Evolutionary conservation across 2,329 filamentous ascomycete genomes (phyloP).

Genomic region (Dryadomyces sulphureus): DNA sequence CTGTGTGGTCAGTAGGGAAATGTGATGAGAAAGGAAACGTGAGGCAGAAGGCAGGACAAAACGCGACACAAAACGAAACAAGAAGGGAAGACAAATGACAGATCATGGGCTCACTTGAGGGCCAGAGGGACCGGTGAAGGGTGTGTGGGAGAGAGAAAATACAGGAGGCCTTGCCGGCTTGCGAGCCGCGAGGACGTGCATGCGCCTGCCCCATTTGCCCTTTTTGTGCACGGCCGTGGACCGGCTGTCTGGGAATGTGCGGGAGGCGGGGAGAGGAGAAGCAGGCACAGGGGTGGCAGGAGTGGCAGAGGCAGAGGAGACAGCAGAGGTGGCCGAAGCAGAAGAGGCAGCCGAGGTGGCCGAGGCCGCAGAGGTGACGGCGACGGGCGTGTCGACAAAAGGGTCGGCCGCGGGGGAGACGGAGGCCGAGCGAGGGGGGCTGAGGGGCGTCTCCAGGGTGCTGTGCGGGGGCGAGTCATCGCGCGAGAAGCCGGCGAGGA

Average conservation of each 20-base stretch:
- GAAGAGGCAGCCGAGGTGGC: not conserved
- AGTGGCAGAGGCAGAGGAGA: not conserved
- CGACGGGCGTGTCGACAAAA: too few species aligned
- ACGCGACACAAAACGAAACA: not conserved
- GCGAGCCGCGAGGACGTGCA: not conserved
- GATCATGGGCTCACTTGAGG: not conserved
- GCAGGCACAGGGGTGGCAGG: too few species aligned
- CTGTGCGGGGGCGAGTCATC: too few species aligned
- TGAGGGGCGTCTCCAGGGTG: too few species aligned
- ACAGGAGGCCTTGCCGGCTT: not conserved
- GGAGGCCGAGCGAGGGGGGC: too few species aligned
- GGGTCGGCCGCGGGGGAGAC: not conserved
- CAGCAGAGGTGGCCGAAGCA: not conserved
- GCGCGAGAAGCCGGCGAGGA: not conserved
- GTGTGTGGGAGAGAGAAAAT: not conserved
- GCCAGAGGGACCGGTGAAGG: not conserved
- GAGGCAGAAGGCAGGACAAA: not conserved
- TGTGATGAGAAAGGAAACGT: too few species aligned
- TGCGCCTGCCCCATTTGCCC: not conserved
- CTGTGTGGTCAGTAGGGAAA: slow-evolving; percentile 27
- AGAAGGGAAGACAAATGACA: not conserved
- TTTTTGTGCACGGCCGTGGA: not conserved
- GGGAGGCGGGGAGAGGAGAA: too few species aligned
- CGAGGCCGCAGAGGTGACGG: too few species aligned
- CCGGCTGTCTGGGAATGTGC: not conserved